Percentiles rank a stretch among this genome's conserved stretches.
phyloP scores from a whole-genome alignment of 2,329 filamentous ascomycete genomes.

The Colletotrichum nymphaeae region DNA sequence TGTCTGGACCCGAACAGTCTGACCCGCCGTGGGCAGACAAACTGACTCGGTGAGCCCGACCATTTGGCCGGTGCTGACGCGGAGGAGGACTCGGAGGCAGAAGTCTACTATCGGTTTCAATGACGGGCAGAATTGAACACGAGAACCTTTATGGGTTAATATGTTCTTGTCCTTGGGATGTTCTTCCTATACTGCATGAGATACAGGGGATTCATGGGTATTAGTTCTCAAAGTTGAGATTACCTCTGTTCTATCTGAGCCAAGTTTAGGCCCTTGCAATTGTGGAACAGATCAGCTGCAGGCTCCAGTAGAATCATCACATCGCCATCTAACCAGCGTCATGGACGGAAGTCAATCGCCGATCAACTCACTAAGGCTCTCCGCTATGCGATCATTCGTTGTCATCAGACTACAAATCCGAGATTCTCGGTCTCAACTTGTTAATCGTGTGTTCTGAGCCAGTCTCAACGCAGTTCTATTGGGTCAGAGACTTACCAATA shows the following conservation, averaged over 20 bases:
- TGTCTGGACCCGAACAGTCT: neutral
- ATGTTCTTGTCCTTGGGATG: neutral
- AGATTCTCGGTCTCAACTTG: neutral
- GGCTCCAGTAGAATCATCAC: neutral
- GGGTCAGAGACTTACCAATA: neutral
- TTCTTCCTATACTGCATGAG: too few species aligned
- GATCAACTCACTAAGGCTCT: neutral
- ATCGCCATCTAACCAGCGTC: neutral
- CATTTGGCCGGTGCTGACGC: neutral
- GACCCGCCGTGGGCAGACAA: neutral
- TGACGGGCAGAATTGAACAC: neutral
- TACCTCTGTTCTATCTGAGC: neutral
- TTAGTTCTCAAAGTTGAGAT: too few species aligned
- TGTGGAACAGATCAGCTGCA: neutral
- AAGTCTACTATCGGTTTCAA: neutral
- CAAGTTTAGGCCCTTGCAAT: neutral
- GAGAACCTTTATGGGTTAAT: neutral
- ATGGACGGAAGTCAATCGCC: neutral
- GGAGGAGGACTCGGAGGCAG: neutral
- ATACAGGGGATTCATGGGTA: too few species aligned
- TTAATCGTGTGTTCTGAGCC: neutral
- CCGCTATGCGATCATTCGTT: neutral
- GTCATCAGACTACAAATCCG: neutral
- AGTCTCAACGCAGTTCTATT: neutral
- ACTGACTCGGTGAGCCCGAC: neutral